Evolutionary conservation across 1,139 yeast genomes (phyloP).

Genomic region (Yamadazyma buinensis): DNA sequence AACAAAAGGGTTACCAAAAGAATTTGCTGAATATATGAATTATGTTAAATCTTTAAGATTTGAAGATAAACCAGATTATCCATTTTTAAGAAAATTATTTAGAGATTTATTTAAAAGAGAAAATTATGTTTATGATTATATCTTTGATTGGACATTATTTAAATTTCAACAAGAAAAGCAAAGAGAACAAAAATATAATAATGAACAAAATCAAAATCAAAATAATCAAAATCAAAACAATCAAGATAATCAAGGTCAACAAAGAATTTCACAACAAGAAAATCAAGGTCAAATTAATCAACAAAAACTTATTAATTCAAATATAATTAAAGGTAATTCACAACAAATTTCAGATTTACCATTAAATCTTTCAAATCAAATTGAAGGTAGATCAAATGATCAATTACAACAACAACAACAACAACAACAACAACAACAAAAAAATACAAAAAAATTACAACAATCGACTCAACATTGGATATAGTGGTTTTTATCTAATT

Average conservation of each 20-base stretch:
- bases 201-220: slow-evolving; percentile 16
- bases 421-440: slow-evolving; percentile 14
- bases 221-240: slow-evolving; percentile 7
- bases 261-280: slow-evolving; percentile 2
- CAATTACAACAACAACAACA: slow-evolving; percentile 9
- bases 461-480: slow-evolving; percentile 16
- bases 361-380: slow-evolving; percentile 3
- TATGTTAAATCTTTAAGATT: slow-evolving; percentile 88
- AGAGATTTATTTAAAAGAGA: slow-evolving; percentile 87
- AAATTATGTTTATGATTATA: slow-evolving; percentile 88
- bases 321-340: slow-evolving; percentile 1
- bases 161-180: slow-evolving; percentile 69
- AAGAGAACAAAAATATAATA: slow-evolving; percentile 42
- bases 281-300: slow-evolving; percentile 2
- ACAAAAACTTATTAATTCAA: slow-evolving; percentile 1
- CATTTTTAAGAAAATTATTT: slow-evolving; percentile 81
- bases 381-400: slow-evolving; percentile 3
- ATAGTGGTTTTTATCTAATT: too few relatives aligned
- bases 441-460: slow-evolving; percentile 11
- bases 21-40: slow-evolving; percentile 82
- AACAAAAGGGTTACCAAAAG: slow-evolving; percentile 89
- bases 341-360: slow-evolving; percentile 3
- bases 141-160: slow-evolving; percentile 95
- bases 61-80: slow-evolving; percentile 95
- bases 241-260: slow-evolving; percentile 4